Conservation (phyloP, 495 filamentous ascomycete genomes). For the Evansstolkia leycettana region DNA sequence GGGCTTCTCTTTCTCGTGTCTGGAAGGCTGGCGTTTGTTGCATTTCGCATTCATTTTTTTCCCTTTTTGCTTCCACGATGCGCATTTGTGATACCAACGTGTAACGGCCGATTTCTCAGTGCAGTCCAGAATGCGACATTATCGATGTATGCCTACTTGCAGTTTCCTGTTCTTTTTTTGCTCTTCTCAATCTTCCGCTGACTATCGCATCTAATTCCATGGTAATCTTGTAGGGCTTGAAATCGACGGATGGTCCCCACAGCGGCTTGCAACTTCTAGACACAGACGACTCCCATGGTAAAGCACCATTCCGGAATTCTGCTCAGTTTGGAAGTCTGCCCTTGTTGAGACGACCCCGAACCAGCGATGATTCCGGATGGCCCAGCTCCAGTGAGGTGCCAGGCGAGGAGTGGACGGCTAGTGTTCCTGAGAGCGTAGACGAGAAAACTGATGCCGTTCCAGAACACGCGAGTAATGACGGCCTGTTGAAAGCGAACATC, state of each 20-base stretch:
- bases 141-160: conserved; percentile 21
- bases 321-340: conserved; percentile 13
- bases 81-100: conserved; percentile 25
- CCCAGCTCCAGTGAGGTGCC: neutral
- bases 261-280: conserved; percentile 12
- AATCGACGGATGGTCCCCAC: conserved; percentile 15
- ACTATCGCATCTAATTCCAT: conserved; percentile 23
- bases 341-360: conserved; percentile 11
- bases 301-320: conserved; percentile 13
- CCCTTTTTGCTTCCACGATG: conserved; percentile 22
- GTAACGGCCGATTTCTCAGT: conserved; percentile 22
- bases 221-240: conserved; percentile 31
- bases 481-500: no score
- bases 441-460: no score
- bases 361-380: neutral
- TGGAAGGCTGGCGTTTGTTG: conserved; percentile 7
- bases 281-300: conserved; percentile 7
- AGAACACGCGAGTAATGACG: no score
- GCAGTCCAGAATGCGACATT: conserved; percentile 28
- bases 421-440: no score
- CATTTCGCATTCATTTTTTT: conserved; percentile 11
- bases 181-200: conserved; percentile 9
- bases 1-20: conserved; percentile 4
- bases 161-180: conserved; percentile 9
- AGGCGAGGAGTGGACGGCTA: no score